A percentile compares a stretch with the other conserved stretches of the same genome.
Evolutionary conservation across 805 yeast species (phyloP).

Genomic region (Zygosaccharomyces rouxii): DNA sequence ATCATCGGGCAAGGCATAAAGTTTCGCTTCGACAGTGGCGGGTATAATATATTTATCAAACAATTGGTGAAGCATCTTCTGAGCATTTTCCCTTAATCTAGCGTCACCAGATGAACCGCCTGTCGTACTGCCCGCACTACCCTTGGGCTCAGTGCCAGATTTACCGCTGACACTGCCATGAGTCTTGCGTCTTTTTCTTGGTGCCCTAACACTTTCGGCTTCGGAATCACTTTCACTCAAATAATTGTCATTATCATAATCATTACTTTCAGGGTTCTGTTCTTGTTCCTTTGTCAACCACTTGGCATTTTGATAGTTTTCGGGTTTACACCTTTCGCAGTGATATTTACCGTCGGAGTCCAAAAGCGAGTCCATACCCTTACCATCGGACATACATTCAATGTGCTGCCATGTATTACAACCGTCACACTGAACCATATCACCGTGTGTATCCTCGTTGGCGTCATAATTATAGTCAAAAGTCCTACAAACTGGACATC

Average conservation of each 20-base stretch:
- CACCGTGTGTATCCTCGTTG: constrained; percentile 47
- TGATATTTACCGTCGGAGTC: constrained; percentile 45
- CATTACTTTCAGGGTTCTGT: constrained; percentile 11
- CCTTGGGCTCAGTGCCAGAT: too few species aligned
- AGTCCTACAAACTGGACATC: constrained; percentile 61
- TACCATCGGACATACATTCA: constrained; percentile 48
- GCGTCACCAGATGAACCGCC: constrained; percentile 11
- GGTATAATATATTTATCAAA: constrained; percentile 39
- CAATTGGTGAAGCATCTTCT: constrained; percentile 46
- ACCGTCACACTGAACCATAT: constrained; percentile 61
- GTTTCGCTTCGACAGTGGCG: constrained; percentile 18
- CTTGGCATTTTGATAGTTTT: constrained; percentile 35
- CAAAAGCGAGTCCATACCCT: constrained; percentile 21
- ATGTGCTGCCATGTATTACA: constrained; percentile 74
- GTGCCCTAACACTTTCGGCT: background rate
- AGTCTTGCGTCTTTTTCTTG: constrained; percentile 8
- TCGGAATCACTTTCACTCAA: constrained; percentile 1
- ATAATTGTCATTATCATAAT: background rate
- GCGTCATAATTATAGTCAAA: constrained; percentile 54
- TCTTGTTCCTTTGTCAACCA: constrained; percentile 16
- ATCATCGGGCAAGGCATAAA: constrained; percentile 30
- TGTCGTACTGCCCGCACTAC: background rate
- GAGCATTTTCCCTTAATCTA: constrained; percentile 46
- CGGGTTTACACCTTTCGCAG: constrained; percentile 53
- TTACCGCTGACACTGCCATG: background rate